These are phyloP conservation scores for Cardamine occulta DNA, from an alignment of 345 rosid genomes.

Conservation along the genomic window DNA sequence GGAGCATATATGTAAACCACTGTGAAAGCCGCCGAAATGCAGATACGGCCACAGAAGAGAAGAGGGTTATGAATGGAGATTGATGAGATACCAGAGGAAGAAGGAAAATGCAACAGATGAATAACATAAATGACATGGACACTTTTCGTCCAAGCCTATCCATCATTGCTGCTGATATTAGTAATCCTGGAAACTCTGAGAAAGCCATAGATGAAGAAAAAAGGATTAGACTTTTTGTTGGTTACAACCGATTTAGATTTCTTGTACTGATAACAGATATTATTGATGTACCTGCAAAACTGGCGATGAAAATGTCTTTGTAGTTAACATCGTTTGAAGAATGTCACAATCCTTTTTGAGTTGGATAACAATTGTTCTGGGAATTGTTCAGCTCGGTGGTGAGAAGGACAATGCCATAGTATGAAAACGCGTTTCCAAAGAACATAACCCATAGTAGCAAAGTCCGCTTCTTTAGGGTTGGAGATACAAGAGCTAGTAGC, in stretches of 20 bases:
- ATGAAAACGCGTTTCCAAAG: slow-evolving; percentile 89
- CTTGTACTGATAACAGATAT: slow-evolving; percentile 10
- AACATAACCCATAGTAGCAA: slow-evolving; percentile 81
- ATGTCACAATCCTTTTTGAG: slow-evolving; percentile 33
- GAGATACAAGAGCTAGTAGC: slow-evolving; percentile 66
- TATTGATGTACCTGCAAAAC: slow-evolving; percentile 72
- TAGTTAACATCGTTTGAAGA: slow-evolving; percentile 58
- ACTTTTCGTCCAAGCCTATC: slow-evolving; percentile 84
- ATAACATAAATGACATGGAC: slow-evolving; percentile 81
- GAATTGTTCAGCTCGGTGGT: slow-evolving; percentile 80
- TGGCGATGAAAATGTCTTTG: slow-evolving; percentile 74
- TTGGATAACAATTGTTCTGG: slow-evolving; percentile 49
- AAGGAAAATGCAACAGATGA: slow-evolving; percentile 67
- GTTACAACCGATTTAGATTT: slow-evolving; percentile 19
- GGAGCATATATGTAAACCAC: slow-evolving; percentile 84
- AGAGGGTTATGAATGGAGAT: slow-evolving; percentile 61
- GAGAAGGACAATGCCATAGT: slow-evolving; percentile 87
- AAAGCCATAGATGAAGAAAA: slow-evolving; percentile 9
- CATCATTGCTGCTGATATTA: slow-evolving; percentile 71
- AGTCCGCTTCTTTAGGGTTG: slow-evolving; percentile 65
- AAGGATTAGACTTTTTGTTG: slow-evolving; percentile 1
- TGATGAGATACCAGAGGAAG: slow-evolving; percentile 78
- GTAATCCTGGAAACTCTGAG: slow-evolving; percentile 86
- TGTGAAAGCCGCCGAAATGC: slow-evolving; percentile 81
- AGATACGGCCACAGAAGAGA: slow-evolving; percentile 81